phyloP scores from a whole-genome alignment of 176 grass and related monocot species.

The Eleusine coracana region DNA sequence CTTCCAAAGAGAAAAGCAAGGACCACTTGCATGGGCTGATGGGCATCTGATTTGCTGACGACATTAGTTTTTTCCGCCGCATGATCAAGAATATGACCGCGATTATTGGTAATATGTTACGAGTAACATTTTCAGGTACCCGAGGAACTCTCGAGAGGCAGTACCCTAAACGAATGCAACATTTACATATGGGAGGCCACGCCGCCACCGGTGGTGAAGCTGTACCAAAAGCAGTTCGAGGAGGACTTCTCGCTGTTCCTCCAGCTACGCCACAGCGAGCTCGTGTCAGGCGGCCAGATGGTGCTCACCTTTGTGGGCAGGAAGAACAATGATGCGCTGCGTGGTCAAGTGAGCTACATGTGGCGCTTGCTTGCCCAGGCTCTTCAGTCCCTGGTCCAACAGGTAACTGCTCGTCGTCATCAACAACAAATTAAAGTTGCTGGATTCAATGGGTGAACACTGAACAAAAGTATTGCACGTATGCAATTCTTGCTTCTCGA shows the following conservation, averaged over 20 bases:
- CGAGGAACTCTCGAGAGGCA: slow-evolving; percentile 40
- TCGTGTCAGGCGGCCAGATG: slow-evolving; percentile 40
- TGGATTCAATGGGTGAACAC: not conserved
- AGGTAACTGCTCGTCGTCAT: slow-evolving; percentile 16
- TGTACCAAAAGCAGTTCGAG: slow-evolving; percentile 43
- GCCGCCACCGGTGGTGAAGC: slow-evolving; percentile 30
- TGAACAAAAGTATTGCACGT: not conserved
- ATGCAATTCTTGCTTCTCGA: not conserved
- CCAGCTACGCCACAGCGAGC: slow-evolving; percentile 35
- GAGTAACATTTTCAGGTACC: slow-evolving; percentile 29
- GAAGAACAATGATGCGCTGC: slow-evolving; percentile 11
- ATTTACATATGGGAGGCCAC: slow-evolving; percentile 53
- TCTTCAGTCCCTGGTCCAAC: slow-evolving; percentile 41
- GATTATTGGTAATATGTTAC: not conserved
- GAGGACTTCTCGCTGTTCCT: slow-evolving; percentile 63
- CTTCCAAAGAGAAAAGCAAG: too few species aligned
- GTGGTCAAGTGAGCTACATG: slow-evolving; percentile 35
- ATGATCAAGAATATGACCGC: too few species aligned
- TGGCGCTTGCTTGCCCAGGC: slow-evolving; percentile 38
- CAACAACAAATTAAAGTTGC: not conserved
- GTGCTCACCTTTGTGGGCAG: slow-evolving; percentile 57
- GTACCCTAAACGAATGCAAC: slow-evolving; percentile 42
- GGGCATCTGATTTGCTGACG: too few species aligned
- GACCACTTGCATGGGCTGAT: too few species aligned
- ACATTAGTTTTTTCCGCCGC: too few species aligned